A percentile compares a stretch with the other conserved stretches of the same genome.
These are phyloP conservation scores for Anisodus tanguticus DNA, from an alignment of 257 asterid genomes.

Conservation along the genomic window DNA sequence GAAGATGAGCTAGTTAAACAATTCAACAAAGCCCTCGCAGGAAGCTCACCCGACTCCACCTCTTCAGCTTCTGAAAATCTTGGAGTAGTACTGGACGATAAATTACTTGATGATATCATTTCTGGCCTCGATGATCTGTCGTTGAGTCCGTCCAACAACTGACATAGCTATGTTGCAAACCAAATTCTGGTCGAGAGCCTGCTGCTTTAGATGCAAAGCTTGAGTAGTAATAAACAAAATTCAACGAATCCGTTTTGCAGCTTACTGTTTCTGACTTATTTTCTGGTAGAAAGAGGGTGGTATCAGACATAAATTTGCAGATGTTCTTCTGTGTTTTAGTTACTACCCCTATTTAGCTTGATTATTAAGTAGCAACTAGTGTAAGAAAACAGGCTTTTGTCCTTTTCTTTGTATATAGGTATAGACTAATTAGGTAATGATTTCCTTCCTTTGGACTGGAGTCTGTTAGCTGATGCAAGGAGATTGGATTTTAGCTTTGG, in stretches of 20 bases:
- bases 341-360: background rate
- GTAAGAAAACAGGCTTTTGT: background rate
- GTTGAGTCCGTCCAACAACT: conserved; percentile 38
- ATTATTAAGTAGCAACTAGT: conserved; percentile 8
- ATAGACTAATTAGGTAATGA: background rate
- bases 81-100: conserved; percentile 35
- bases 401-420: conserved; percentile 9
- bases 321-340: background rate
- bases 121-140: conserved; percentile 62
- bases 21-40: conserved; percentile 42
- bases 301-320: background rate
- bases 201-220: conserved; percentile 4
- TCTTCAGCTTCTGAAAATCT: conserved; percentile 41
- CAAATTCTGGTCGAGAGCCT: conserved; percentile 23
- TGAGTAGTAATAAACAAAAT: background rate
- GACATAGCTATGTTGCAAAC: conserved; percentile 4
- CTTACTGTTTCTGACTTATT: background rate
- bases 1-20: conserved; percentile 43
- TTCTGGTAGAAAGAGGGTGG: background rate
- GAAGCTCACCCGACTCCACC: conserved; percentile 32
- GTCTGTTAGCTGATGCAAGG: background rate
- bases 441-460: background rate
- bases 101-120: conserved; percentile 52
- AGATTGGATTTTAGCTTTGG: background rate
- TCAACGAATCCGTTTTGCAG: background rate